Conservation (phyloP, 176 grass and related monocot genomes). For the Phyllostachys edulis region DNA sequence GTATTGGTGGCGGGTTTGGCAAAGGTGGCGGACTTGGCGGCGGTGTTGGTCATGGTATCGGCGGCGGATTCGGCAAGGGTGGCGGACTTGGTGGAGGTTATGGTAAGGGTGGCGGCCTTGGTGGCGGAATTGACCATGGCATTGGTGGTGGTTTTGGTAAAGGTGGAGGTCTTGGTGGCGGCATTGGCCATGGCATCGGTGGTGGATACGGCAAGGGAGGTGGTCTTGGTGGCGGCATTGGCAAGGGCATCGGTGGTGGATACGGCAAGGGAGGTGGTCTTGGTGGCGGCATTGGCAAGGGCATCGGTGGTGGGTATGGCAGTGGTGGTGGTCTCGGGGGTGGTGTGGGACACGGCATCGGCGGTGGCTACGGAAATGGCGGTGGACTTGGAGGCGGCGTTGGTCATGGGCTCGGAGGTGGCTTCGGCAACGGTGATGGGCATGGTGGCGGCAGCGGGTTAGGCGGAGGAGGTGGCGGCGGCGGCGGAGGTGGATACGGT, state of each 20-base stretch:
- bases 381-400: constrained; percentile 4
- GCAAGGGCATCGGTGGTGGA: not conserved
- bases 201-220: constrained; percentile 36
- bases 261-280: constrained; percentile 11
- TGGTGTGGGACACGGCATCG: constrained; percentile 5
- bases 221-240: constrained; percentile 6
- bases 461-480: not conserved
- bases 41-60: too few species aligned
- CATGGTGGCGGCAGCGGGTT: not conserved
- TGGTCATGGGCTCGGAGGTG: constrained; percentile 28
- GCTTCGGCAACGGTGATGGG: not conserved
- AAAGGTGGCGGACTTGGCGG: too few species aligned
- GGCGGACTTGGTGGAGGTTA: too few species aligned
- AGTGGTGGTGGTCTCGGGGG: constrained; percentile 29
- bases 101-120: too few species aligned
- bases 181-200: constrained; percentile 1
- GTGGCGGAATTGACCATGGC: too few species aligned
- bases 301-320: constrained; percentile 1
- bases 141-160: too few species aligned
- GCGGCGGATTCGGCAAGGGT: too few species aligned
- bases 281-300: not conserved
- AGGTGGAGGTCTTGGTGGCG: too few species aligned
- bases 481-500: not conserved
- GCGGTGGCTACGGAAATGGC: constrained; percentile 19
- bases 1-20: too few species aligned